These are phyloP conservation scores for Piromyces finnis DNA, from an alignment of 192 early-diverging fungal species.

Conservation along the genomic window DNA sequence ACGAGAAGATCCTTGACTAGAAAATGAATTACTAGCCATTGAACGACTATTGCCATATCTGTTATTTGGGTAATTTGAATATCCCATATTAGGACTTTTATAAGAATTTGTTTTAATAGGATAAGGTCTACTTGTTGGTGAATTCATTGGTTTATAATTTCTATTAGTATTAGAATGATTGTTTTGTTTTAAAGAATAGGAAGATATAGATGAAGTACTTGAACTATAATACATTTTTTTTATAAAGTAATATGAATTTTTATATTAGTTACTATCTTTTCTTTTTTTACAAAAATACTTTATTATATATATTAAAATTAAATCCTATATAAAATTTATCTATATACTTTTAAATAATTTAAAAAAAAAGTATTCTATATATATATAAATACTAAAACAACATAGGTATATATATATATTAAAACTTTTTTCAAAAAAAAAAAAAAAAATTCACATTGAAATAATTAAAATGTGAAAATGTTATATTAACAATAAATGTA, in stretches of 20 bases:
- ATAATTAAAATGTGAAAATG: too few relatives aligned
- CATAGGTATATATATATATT: too few relatives aligned
- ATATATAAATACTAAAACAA: too few relatives aligned
- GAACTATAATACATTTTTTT: neutral
- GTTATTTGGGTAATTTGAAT: neutral
- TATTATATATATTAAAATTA: too few relatives aligned
- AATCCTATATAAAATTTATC: too few relatives aligned
- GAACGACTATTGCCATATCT: neutral
- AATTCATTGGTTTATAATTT: neutral
- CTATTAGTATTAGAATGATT: neutral
- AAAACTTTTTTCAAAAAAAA: too few relatives aligned
- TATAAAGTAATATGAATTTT: neutral
- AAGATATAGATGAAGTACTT: neutral
- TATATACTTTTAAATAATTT: too few relatives aligned
- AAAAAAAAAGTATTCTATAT: too few relatives aligned
- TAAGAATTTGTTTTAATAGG: neutral
- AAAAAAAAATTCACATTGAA: too few relatives aligned
- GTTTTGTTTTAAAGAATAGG: neutral
- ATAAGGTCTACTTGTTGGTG: neutral
- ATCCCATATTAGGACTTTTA: neutral
- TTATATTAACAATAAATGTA: too few relatives aligned
- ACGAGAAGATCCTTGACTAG: neutral
- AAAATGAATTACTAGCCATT: neutral
- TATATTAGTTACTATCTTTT: neutral
- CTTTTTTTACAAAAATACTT: too few relatives aligned